phyloP scores from a whole-genome alignment of 441 rosid species.

The Flueggea neowawraea region DNA sequence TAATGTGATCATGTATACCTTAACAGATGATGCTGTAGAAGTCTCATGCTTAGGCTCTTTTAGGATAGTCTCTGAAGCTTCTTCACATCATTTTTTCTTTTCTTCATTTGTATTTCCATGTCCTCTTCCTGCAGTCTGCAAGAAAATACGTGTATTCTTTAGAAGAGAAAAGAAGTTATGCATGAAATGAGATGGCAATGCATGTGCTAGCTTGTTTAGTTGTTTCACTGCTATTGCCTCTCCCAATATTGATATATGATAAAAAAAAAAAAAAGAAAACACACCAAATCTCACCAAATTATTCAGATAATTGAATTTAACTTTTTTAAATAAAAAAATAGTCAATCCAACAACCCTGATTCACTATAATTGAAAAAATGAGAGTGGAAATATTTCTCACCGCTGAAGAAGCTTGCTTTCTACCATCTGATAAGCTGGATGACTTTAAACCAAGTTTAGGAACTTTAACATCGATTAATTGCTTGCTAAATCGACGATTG shows the following conservation, averaged over 20 bases:
- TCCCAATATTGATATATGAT: too few species aligned
- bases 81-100: slow-evolving; percentile 65
- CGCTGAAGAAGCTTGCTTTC: slow-evolving; percentile 47
- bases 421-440: slow-evolving; percentile 38
- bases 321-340: too few species aligned
- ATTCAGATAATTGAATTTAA: too few species aligned
- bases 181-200: too few species aligned
- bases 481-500: slow-evolving; percentile 37
- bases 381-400: slow-evolving; percentile 24
- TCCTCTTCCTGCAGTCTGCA: slow-evolving; percentile 42
- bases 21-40: slow-evolving; percentile 53
- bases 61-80: slow-evolving; percentile 36
- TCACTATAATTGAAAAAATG: too few species aligned
- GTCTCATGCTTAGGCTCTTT: slow-evolving; percentile 57
- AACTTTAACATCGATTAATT: slow-evolving; percentile 37
- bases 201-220: too few species aligned
- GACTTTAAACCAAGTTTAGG: slow-evolving; percentile 47
- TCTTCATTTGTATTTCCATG: slow-evolving; percentile 42
- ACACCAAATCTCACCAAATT: too few species aligned
- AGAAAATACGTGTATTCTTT: not conserved
- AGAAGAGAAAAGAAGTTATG: not conserved
- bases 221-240: too few species aligned
- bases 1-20: slow-evolving; percentile 34
- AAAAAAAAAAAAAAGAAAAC: too few species aligned
- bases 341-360: too few species aligned